Evolutionary conservation across 2,329 filamentous ascomycete species (phyloP), one percentile per base, ranked within the genome.

Genomic region (Pyricularia grisea): DNA sequence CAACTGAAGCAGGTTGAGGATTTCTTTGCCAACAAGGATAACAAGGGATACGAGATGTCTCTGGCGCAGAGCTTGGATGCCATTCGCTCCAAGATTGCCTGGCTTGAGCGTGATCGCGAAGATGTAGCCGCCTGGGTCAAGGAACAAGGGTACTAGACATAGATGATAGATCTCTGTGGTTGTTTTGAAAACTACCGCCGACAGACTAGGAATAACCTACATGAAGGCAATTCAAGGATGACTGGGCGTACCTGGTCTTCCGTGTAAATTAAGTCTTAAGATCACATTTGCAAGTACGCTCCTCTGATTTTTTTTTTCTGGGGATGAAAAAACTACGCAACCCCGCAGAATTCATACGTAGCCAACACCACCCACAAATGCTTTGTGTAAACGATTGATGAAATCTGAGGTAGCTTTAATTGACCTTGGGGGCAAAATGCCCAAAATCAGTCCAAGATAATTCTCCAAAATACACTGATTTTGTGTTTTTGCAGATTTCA

Each of bases 31-130:
- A 82, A 85, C 72, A 93, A 92, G 83, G 92, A 92, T 77, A 96
- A 90, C 71, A 97, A 84, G 79, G 87, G 93, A 63, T 98, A 93
- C 75, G 92, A 97, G 76, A 90, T 94, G 77, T 89, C 92, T 66
- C 83, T 98, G 70, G 92, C 93, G n/a, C 94, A 98, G 83, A 94
- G 91, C 78, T 85, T 91, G 73, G 94, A 98, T 78, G 85, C 89
- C 4, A 90, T 97, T 75, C 87, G 87, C 71, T 93, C 93, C 69
- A 98, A 97, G 87, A 85, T 90, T 74, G 86, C 88, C 70, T 97
- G 92, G 92, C 77, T 96, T 69, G 81, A 88, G 78, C 87, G 93
- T 70, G 94, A 97, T 78, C 83, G 85, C 63, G 84, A 87, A 31
- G 92, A 97, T 78, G 91, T 97, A 68, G 74, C 75, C 0, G 70